phyloP scores from a whole-genome alignment of 331 rosid genomes.

The Cydonia oblonga region DNA sequence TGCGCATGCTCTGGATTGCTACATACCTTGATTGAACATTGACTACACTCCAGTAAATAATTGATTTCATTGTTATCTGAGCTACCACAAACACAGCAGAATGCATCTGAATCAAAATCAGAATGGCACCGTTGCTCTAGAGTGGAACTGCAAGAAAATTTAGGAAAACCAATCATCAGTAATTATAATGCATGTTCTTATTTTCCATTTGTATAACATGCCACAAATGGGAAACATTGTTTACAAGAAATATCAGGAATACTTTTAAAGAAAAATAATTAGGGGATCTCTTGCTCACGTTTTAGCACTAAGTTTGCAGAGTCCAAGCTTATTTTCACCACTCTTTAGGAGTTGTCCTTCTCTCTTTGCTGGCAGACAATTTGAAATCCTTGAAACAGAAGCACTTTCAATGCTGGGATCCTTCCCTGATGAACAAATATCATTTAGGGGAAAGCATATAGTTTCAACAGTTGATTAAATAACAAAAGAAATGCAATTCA shows the following conservation, averaged over 20 bases:
- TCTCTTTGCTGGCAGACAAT: slow-evolving; percentile 27
- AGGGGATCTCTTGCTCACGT: slow-evolving; percentile 28
- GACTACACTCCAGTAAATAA: slow-evolving; percentile 41
- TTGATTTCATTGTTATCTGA: slow-evolving; percentile 46
- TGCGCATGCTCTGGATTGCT: slow-evolving; percentile 5
- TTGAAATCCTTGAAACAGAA: slow-evolving; percentile 14
- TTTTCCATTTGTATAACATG: background rate
- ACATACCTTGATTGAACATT: slow-evolving; percentile 43
- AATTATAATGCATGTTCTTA: background rate
- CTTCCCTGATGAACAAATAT: slow-evolving; percentile 20
- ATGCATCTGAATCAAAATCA: slow-evolving; percentile 27
- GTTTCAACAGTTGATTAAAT: background rate
- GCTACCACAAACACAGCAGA: slow-evolving; percentile 52
- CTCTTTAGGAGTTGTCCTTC: slow-evolving; percentile 15
- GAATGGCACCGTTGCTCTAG: slow-evolving; percentile 22
- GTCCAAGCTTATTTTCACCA: slow-evolving; percentile 29
- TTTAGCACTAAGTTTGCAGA: slow-evolving; percentile 19
- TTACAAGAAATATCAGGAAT: slow-evolving; percentile 5
- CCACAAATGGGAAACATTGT: background rate
- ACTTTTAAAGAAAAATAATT: background rate
- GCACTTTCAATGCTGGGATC: slow-evolving; percentile 9
- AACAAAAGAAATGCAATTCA: background rate
- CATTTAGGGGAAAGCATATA: background rate
- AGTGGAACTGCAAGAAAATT: slow-evolving; percentile 30
- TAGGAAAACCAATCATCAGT: slow-evolving; percentile 1